Base-by-base conservation (phyloP, 768 basidiomycete species). In the Serendipita vermifera region DNA sequence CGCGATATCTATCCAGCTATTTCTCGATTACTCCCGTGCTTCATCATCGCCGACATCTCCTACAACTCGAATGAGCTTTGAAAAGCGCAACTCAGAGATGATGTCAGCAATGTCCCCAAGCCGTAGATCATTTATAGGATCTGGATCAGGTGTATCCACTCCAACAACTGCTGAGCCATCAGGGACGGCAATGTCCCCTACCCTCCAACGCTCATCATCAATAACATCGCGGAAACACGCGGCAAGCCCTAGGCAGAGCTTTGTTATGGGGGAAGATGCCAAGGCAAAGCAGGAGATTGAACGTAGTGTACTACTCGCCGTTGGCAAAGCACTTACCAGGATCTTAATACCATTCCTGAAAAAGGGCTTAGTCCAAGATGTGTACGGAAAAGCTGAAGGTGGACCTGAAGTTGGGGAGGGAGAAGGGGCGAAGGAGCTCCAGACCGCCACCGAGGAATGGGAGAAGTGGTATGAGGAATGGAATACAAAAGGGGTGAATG, bases 281-380 rank as follows among this genome's bases (percentile, higher is more conserved):
- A 62, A 58, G 24, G 61, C 62, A 40, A 65, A 68, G 59, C 53
- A 61, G 48, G 27, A 69, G 60, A 59, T 67, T 58, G 59, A 70
- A 60, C 65, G 48, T 9, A 55, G 59, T 31, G 68, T 79, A 3
- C 67, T 71, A 38, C 64, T 67, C 38, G 78, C 77, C 0, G 75
- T 71, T 6, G 81, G 80, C 4, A 66, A 72, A 40, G 80, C 79
- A 22, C 89, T 81, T 60, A 75, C 78, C 46, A 68, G 69, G 14
- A 72, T 82, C 14, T 70, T 90, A 41, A 76, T 82, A n/a, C 82
- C 85, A 11, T 92, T 85, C 64, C 63, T 86, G 61, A 69, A 76
- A 62, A 72, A 81, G 20, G 89, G 83, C 3, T 64, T 90, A 41
- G 74, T 79, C 20, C 81, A 87, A 63, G 87, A 88, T 2, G 82